These are phyloP conservation scores for Dactylonectria estremocensis DNA, from an alignment of 2,329 filamentous ascomycete genomes.

Conservation along the genomic window DNA sequence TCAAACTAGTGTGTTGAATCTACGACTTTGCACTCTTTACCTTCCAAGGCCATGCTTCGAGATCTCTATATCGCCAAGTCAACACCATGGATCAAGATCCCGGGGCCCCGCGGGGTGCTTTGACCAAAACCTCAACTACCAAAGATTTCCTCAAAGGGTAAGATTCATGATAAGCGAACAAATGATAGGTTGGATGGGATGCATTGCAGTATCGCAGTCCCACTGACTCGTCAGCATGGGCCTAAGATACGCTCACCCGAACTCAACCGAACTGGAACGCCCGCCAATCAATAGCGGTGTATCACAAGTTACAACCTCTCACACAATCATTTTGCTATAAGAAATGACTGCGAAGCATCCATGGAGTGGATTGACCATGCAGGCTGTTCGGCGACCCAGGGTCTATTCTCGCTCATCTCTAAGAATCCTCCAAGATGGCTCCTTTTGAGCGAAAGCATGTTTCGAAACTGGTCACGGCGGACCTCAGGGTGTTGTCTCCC, in stretches of 20 bases:
- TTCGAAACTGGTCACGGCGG: slow-evolving; percentile 24
- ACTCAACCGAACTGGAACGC: slow-evolving; percentile 10
- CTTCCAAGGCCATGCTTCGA: neutral
- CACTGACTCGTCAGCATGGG: neutral
- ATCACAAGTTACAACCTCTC: slow-evolving; percentile 17
- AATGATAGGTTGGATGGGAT: slow-evolving; percentile 4
- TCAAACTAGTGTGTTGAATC: no score
- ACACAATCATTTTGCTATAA: slow-evolving; percentile 14
- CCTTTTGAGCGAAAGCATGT: slow-evolving; percentile 30
- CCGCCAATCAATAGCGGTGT: slow-evolving; percentile 10
- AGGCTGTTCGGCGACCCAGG: no score
- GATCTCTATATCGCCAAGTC: neutral
- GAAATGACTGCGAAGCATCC: neutral
- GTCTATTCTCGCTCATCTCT: neutral
- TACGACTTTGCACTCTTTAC: neutral
- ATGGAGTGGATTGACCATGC: neutral
- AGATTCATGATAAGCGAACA: neutral
- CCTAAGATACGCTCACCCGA: slow-evolving; percentile 24
- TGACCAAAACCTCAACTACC: neutral
- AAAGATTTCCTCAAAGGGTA: neutral
- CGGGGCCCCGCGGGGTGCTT: neutral
- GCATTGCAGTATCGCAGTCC: neutral
- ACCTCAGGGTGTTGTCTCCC: slow-evolving; percentile 23
- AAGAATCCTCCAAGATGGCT: slow-evolving; percentile 9
- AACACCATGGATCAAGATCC: neutral